Evolutionary conservation across 1,284 basidiomycete genomes (phyloP), one percentile per base, ranked within the genome.

Genomic region (Megacollybia platyphylla): DNA sequence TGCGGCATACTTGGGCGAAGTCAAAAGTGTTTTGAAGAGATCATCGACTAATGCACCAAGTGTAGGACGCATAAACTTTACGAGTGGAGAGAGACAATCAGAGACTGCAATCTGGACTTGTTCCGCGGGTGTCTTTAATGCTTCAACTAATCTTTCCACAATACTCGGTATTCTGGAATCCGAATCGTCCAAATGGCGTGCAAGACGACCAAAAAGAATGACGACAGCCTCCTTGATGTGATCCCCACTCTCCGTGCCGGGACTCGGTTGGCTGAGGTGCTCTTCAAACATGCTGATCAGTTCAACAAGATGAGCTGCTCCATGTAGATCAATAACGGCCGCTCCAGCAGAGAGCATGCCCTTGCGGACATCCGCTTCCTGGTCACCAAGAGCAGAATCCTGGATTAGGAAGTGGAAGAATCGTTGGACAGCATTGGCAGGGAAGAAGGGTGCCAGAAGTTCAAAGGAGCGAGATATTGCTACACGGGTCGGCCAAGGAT

Each of bases 71-170:
- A 89, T 85, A 35, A 81, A 64, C 32, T 72, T 73, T 34, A 94
- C 87, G 5, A 99, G 71, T 1, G 92, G 90, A 0, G 90, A 84
- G 7, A 98, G 68, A 65, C 88, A 92, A 48, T 97, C 96, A 0
- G 93, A 89, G 0, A 98, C 92, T 0, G 96, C 94, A 42, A 90
- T 84, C 59, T 98, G 94, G 0, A 99, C 96, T 52, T 94, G 82
- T 59, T 99, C 96, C 1, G 92, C 83, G 0, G 96, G 96, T 0
- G 93, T 98, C 62, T 87, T 87, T 49, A 98, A 70, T 1, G 94
- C 90, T 18, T 89, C 87, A 5, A 96, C 76, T 15, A 98, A 70
- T n/a, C 92, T 73, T 48, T 91, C 82, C 7, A 97, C 84, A 47
- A 97, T 88, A n/a, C 65, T 61, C 0, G 87, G 83, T 37, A 96